Base-by-base conservation (phyloP, 495 filamentous ascomycete species). In the Trichocladium antarcticum region DNA sequence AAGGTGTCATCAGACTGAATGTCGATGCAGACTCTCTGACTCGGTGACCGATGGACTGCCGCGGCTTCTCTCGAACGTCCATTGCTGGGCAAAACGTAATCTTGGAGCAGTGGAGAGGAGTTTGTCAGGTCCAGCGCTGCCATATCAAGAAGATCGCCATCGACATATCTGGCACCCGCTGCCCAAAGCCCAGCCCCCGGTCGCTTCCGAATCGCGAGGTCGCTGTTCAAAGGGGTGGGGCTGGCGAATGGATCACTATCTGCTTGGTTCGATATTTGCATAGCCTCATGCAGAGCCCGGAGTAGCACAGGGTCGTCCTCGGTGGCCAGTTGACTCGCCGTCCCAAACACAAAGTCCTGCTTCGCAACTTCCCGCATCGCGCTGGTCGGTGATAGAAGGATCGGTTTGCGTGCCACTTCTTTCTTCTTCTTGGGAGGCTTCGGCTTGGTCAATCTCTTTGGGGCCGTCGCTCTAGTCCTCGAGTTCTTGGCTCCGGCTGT, bases 311-410 rank as follows among this genome's bases (percentile, higher is more conserved):
- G 83, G 0, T 86, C 86, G 42, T 88, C 80, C 32, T 87, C 83
- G 45, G 73, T 72, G 40, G 84, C 84, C 15, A 97, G 68, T 62
- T 97, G 90, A 64, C 89, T 95, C 15, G 84, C 93, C 1, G 88
- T 95, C 14, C 89, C 90, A 63, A 97, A 97, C 2, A 95, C 66
- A 52, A 95, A 82, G 51, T 89, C 81, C 60, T 94, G 90, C 6
- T 77, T 68, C 5, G 80, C 70, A n/a, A 84, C 66, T 51, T 80
- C 74, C 50, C 78, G 77, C 37, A 79, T 59, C 15, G 89, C 90
- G 35, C 80, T 79, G 44, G 72, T 70, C 2, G 90, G 90, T 3
- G 87, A 87, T 24, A 89, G 72, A 7, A 94, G 65, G 5, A 79
- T 72, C 37, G 56, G 73, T 40, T 59, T 72, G 9, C 58, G 61